phyloP scores from a whole-genome alignment of 257 asterid species.

The Oldenlandia corymbosa region DNA sequence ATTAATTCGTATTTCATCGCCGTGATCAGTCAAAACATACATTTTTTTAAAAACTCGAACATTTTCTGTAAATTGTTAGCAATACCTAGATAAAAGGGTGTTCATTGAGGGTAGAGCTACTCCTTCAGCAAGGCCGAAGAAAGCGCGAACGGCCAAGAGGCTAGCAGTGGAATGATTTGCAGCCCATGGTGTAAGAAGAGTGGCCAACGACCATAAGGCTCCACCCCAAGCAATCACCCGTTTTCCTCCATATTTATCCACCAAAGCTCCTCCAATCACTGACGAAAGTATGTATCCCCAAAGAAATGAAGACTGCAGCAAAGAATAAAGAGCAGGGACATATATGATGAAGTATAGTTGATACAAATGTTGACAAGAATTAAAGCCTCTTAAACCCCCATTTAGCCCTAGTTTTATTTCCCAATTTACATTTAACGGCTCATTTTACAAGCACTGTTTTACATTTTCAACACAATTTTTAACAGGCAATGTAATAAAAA shows the following conservation, averaged over 20 bases:
- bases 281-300: slow-evolving; percentile 98
- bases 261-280: slow-evolving; percentile 85
- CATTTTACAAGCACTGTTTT: too few species aligned
- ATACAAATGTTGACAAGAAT: not conserved
- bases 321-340: slow-evolving; percentile 12
- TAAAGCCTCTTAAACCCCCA: not conserved
- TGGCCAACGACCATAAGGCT: slow-evolving; percentile 87
- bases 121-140: slow-evolving; percentile 95
- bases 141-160: slow-evolving; percentile 81
- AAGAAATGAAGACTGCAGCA: slow-evolving; percentile 79
- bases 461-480: too few species aligned
- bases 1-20: too few species aligned
- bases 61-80: not conserved
- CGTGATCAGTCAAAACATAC: too few species aligned
- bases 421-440: too few species aligned
- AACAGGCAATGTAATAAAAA: too few species aligned
- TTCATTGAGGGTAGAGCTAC: slow-evolving; percentile 96
- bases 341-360: too few species aligned
- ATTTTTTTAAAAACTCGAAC: too few species aligned
- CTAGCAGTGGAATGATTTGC: slow-evolving; percentile 81
- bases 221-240: slow-evolving; percentile 88
- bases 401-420: too few species aligned
- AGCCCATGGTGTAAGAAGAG: slow-evolving; percentile 93
- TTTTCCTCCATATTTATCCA: slow-evolving; percentile 86
- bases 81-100: slow-evolving; percentile 72